Base-by-base conservation (phyloP, 345 rosid species). In the Boechera stricta region DNA sequence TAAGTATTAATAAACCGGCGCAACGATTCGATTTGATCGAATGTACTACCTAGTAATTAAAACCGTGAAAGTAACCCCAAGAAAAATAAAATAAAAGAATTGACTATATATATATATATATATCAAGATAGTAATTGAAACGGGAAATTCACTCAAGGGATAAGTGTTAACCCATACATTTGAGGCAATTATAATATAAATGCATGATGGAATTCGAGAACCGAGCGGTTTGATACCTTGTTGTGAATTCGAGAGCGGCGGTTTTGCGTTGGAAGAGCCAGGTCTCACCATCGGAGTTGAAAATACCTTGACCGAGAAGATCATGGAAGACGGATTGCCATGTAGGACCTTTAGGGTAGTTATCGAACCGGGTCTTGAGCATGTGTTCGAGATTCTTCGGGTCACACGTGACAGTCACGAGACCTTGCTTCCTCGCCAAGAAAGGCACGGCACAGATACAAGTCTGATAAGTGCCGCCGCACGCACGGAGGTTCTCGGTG, bases 261-360 rank as follows among this genome's bases (percentile, higher is more conserved):
- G 98, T 94, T 84, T 85, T 94, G 45, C 98, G 83, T 75, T 94
- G 98, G 81, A 90, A 92, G 49, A 87, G 87, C 98, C 97, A 94
- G 58, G 97, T 90, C 78, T 89, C 92, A 0, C 97, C 97, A 24
- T 94, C 97, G 1, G 97, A 90, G 74, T 92, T 94, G 81, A 94
- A 94, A 78, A 94, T 92, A 42, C 98, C 98, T 69, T 92, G 80
- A 10, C 98, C 97, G 4, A 94, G 98, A 13, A 94, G 85, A 72
- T 94, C 98, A 41, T 92, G 97, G 55, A 94, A 92, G 32, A 94
- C 98, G 6, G 91, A 91, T 57, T 94, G 95, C 97, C 98, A 92
- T 7, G 97, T 92, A 21, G 98, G 98, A n/a, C 98, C 98, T 76
- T 94, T 94, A 11, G 98, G 98, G 80, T 91, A 94, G 73, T 94